Base-by-base conservation (phyloP, 1,284 basidiomycete species). In the Pseudozyma hubeiensis region DNA sequence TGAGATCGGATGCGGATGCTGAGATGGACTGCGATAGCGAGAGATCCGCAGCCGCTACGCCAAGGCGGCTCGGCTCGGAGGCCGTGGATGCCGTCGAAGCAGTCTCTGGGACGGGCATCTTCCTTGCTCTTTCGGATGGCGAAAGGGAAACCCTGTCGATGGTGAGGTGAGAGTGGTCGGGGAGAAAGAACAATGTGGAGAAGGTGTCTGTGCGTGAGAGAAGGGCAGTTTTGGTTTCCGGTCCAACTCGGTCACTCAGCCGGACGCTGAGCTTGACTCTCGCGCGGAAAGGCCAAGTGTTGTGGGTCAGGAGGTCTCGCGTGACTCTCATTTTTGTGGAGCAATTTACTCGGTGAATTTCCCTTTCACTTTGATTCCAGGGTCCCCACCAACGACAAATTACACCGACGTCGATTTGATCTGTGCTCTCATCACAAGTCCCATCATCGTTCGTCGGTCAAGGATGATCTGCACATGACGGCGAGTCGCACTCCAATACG, bases 1-100 rank as follows among this genome's bases (percentile, higher is more conserved):
- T 74, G 52, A 65, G 54, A 10, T 74, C 71, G 14, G 65, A 59
- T 4, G 62, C 71, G 5, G 70, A 68, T 1, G 71, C 65, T 7
- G 71, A 58, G 49, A 74, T 62, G 29, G 71, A 65, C 51, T 74
- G 65, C 37, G 70, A 73, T 16, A 73, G 64, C 5, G 64, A 64
- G 4, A 67, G 34, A n/a, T 53, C 58, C n/a, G 34, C 54, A 11
- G 54, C 40, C 8, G n/a, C 31, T 10, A 53, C 35, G 40, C 46
- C 43, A 13, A 67, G 41, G 6, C 53, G 50, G 7, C 40, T 54
- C 24, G 51, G 40, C 33, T 45, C 13, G 16, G 14, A 40, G 41
- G 41, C 56, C 5, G 45, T 34, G 17, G 39, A 45, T 16, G 59
- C 54, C n/a, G 54, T 8, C 8, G 59, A 58, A 1, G 43, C n/a